phyloP scores from a whole-genome alignment of 2,329 filamentous ascomycete species.

The Verticillium klebahnii region DNA sequence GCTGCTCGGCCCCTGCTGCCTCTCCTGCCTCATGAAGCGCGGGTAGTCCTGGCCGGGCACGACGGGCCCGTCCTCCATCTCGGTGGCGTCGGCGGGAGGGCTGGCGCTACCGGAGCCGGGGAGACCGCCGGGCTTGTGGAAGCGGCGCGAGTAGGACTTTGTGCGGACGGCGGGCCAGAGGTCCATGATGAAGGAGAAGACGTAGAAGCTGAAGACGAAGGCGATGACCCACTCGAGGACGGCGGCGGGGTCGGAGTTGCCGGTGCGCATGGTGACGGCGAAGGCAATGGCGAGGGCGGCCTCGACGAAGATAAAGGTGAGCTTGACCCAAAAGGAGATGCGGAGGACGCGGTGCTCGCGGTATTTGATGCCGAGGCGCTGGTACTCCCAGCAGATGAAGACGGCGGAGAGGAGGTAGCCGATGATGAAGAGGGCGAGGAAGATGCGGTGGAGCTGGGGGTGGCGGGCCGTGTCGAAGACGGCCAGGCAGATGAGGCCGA shows the following conservation, averaged over 20 bases:
- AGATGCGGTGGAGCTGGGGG: constrained; percentile 64
- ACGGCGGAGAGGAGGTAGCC: constrained; percentile 84
- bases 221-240: constrained; percentile 76
- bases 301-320: constrained; percentile 78
- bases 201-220: constrained; percentile 83
- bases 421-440: constrained; percentile 76
- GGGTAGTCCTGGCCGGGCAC: neutral
- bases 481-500: constrained; percentile 74
- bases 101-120: neutral
- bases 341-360: constrained; percentile 70
- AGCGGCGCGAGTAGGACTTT: constrained; percentile 27
- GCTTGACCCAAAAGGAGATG: constrained; percentile 82
- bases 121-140: constrained; percentile 6
- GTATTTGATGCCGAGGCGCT: constrained; percentile 69
- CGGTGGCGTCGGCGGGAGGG: neutral
- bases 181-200: constrained; percentile 83
- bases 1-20: neutral
- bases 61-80: neutral
- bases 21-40: neutral
- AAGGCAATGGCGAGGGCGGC: constrained; percentile 71
- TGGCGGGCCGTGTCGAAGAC: constrained; percentile 81
- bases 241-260: constrained; percentile 61
- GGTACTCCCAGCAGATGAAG: constrained; percentile 87
- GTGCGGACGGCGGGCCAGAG: constrained; percentile 72
- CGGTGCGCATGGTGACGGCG: constrained; percentile 45